A percentile compares a stretch with the other conserved stretches of the same genome.
Conservation (phyloP, 306 rosid species). For the Astragalus glycyphyllos region DNA sequence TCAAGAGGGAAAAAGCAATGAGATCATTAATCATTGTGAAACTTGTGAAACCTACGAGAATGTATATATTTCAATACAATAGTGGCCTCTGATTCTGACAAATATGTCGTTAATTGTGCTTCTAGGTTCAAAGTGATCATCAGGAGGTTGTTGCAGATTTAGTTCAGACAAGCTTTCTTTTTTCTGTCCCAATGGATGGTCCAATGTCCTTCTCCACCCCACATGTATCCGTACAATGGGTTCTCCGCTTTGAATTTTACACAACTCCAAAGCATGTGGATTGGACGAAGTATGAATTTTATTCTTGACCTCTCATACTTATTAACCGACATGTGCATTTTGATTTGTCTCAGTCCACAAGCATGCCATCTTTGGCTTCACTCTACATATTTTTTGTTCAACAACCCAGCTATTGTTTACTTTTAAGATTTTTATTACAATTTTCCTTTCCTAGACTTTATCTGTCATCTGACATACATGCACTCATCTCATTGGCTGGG, state of each 20-base stretch:
- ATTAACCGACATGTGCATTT: not conserved
- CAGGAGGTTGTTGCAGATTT: conserved; percentile 95
- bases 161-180: conserved; percentile 95
- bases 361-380: no score
- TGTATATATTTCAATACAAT: conserved; percentile 28
- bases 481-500: no score
- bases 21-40: conserved; percentile 5
- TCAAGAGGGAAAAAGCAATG: conserved; percentile 12
- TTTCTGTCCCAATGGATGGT: conserved; percentile 96
- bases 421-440: no score
- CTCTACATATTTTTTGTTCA: no score
- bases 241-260: conserved; percentile 93
- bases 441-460: no score
- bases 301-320: conserved; percentile 9
- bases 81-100: conserved; percentile 34
- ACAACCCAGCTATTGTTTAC: no score
- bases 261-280: conserved; percentile 89
- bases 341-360: no score
- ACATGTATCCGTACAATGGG: conserved; percentile 92
- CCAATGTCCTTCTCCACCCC: conserved; percentile 99
- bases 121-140: conserved; percentile 96
- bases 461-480: no score
- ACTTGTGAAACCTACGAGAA: conserved; percentile 6
- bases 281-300: conserved; percentile 73
- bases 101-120: conserved; percentile 41